phyloP scores from a whole-genome alignment of 805 yeast genomes.

The Kuraishia piskuri region DNA sequence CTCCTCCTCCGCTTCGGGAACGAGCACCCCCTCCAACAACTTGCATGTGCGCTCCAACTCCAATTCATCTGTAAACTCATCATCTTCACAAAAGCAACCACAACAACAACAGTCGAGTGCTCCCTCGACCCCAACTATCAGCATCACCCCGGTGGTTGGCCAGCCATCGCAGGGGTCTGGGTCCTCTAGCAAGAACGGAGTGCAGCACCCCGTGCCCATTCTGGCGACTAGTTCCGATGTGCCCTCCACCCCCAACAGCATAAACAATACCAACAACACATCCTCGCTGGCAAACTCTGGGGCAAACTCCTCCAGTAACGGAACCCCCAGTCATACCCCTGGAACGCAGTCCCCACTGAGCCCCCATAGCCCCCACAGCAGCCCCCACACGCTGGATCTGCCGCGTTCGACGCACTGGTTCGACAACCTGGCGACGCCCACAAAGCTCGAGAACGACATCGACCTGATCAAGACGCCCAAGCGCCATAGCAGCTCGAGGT shows the following conservation, averaged over 20 bases:
- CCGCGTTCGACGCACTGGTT: slow-evolving; percentile 42
- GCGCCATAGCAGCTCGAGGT: slow-evolving; percentile 86
- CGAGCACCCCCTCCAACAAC: slow-evolving; percentile 1
- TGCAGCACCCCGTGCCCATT: slow-evolving; percentile 9
- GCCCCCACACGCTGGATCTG: slow-evolving; percentile 13
- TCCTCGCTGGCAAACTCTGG: neutral
- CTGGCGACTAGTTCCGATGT: neutral
- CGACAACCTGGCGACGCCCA: slow-evolving; percentile 51
- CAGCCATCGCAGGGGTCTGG: too few relatives aligned
- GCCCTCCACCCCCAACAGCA: slow-evolving; percentile 1
- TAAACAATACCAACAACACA: slow-evolving; percentile 1
- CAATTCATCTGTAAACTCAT: neutral
- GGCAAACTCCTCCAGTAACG: too few relatives aligned
- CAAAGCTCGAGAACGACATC: slow-evolving; percentile 60
- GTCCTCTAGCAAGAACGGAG: slow-evolving; percentile 2
- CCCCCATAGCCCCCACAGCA: slow-evolving; percentile 6
- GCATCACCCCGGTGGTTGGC: slow-evolving; percentile 4
- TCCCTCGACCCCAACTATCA: slow-evolving; percentile 3
- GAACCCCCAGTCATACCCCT: slow-evolving; percentile 13
- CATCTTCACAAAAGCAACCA: slow-evolving; percentile 1
- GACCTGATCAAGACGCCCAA: slow-evolving; percentile 82
- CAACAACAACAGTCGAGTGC: slow-evolving; percentile 1
- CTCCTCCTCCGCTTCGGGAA: slow-evolving; percentile 5
- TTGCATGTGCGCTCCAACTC: slow-evolving; percentile 3
- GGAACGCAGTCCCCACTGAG: neutral